A percentile compares a stretch with the other conserved stretches of the same genome.
These are phyloP conservation scores for Cymbidium sinense DNA, from an alignment of 106 monocot genomes.

Conservation along the genomic window DNA sequence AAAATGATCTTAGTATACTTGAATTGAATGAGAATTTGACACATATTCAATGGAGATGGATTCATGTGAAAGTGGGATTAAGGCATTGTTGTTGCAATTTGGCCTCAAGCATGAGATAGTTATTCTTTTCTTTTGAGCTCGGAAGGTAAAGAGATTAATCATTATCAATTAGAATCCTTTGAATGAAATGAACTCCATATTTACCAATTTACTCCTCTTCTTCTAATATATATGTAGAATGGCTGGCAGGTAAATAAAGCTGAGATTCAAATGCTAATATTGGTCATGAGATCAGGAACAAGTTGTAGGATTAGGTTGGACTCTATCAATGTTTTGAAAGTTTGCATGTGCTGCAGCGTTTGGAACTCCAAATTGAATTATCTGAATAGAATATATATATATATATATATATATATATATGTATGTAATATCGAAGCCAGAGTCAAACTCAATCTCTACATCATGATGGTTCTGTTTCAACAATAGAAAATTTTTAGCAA, in stretches of 20 bases:
- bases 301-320: neutral
- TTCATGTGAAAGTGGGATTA: too few species aligned
- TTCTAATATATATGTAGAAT: neutral
- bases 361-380: neutral
- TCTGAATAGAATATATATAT: neutral
- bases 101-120: neutral
- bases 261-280: neutral
- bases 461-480: neutral
- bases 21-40: too few species aligned
- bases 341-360: neutral
- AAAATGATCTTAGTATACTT: too few species aligned
- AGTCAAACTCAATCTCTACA: neutral
- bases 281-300: neutral
- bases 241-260: neutral
- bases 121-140: neutral
- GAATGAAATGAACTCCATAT: neutral
- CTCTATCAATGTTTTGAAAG: neutral
- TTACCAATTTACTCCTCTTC: neutral
- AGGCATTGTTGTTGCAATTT: too few species aligned
- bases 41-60: too few species aligned
- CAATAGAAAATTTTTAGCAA: constrained; percentile 1
- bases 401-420: too few species aligned
- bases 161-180: neutral
- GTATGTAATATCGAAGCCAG: neutral
- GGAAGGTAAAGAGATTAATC: neutral